Evolutionary conservation across 805 yeast species (phyloP), one percentile per base, ranked within the genome.

Genomic region (Wickerhamiella slavikovae): DNA sequence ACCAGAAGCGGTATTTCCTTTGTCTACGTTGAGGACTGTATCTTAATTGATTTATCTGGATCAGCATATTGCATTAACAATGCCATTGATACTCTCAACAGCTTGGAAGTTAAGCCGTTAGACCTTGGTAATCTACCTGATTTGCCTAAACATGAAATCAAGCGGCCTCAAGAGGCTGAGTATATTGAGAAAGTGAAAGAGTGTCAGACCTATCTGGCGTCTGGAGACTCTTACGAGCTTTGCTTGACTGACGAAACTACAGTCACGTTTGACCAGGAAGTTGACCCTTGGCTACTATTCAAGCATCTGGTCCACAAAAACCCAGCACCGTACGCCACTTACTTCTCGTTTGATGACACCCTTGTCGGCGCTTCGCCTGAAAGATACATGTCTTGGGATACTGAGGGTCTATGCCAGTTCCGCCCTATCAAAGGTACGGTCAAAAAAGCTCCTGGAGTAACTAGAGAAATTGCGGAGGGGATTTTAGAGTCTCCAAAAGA

Each of bases 391-490:
- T 64, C 72, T 2, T 91, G 96, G 94, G 61, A 62, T 31, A 48
- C 58, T 15, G 33, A 35, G 1, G 44, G 49, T 1, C 39, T 37
- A 15, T 75, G 89, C 34, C 92, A 89, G 50, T 60, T 89, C 45
- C 60, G 96, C 31, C 99, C 99, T 2, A 89, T 89, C 33, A 89
- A 89, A 48, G 99, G 99, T 4, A 89, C 99, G 0, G 93, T 89
- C 2, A 68, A 61, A 40, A 80, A 79, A 40, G 52, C 66, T 0
- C 54, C 60, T 0, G 63, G 52, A 0, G 60, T 75, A 55, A 59
- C 66, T 5, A 41, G 57, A 7, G 72, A 58, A 20, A 54, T 54
- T 20, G 96, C 94, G 1, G 57, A 68, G 3, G 48, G 51, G 22
- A 64, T 80, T 14, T 53, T 85, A 27, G 65, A 71, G 30, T 72